Evolutionary conservation across 2,329 filamentous ascomycete genomes (phyloP), one percentile per base, ranked within the genome.

Genomic region (Phialophora verrucosa): DNA sequence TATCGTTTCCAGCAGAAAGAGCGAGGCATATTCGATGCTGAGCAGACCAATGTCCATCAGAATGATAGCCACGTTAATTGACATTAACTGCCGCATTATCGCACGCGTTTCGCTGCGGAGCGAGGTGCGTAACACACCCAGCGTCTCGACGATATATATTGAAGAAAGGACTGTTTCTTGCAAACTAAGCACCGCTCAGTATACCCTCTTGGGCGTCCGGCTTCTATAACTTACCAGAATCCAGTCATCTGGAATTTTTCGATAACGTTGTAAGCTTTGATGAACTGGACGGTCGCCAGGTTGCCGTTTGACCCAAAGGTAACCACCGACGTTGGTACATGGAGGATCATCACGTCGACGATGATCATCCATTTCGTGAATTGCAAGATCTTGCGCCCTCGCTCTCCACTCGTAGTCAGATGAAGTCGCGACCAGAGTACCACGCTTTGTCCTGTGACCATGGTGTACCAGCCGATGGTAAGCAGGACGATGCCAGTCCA

Each of bases 191-290:
- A 12, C 38, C 38, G 38, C 17, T 44, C 38, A 44, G 38, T 5
- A 44, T n/a, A 2, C 10, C 38, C 5, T 11, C 38, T 2, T n/a
- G 17, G 10, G 11, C 11, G 2, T n/a, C 17, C 10, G 4, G 38
- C 38, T 12, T 44, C 11, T 5, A 44, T 5, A 78, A 82, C 81
- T 44, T 5, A 44, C 38, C 83, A 85, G 71, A 87, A 87, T 7
- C 84, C 77, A 4, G 82, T 83, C 73, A 87, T 82, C 71, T 87
- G 84, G 23, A 87, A 79, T 73, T 84, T 83, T 69, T 87, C 85
- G 76, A 84, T 80, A 44, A 81, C 71, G 47, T 79, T 78, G 72
- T 82, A 83, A 5, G 76, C 79, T 2, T 62, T 63, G n/a, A 75
- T 73, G 65, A 76, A 81, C 59, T 47, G 63, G n/a, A 5, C 58